Percentiles rank a stretch among this genome's conserved stretches.
Evolutionary conservation across 1,284 basidiomycete genomes (phyloP).

Genomic region (Schizophyllum commune): DNA sequence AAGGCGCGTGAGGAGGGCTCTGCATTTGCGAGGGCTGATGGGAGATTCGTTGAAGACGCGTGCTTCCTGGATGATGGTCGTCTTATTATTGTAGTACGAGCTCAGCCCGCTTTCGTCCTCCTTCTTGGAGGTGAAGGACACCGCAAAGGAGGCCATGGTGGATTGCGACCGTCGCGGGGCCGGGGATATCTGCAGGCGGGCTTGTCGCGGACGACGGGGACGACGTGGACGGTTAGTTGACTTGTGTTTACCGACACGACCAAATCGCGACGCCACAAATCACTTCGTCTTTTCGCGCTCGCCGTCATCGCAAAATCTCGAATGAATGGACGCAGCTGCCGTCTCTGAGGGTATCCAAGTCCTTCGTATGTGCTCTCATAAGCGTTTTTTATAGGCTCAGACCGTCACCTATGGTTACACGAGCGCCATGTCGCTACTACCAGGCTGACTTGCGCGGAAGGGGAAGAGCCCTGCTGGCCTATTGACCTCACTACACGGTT

Average conservation of each 20-base stretch:
- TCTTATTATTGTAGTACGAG: conserved; percentile 90
- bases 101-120: conserved; percentile 86
- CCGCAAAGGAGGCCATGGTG: conserved; percentile 31
- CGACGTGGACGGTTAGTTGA: not conserved
- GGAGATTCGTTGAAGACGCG: conserved; percentile 99
- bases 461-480: too few species aligned
- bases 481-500: too few species aligned
- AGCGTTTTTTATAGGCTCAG: too few species aligned
- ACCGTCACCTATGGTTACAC: too few species aligned
- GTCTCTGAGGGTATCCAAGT: too few species aligned
- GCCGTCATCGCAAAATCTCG: not conserved
- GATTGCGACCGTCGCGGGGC: not conserved
- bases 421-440: too few species aligned
- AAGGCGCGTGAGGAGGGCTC: conserved; percentile 92
- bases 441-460: too few species aligned
- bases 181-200: too few species aligned
- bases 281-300: not conserved
- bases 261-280: not conserved
- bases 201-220: not conserved
- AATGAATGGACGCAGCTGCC: too few species aligned
- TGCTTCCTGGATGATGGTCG: conserved; percentile 95
- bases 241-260: not conserved
- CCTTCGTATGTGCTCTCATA: too few species aligned
- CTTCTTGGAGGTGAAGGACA: conserved; percentile 83
- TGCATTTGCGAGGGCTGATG: conserved; percentile 94